A percentile compares a stretch with the other conserved stretches of the same genome.
Conservation (phyloP, 2,329 filamentous ascomycete genomes). For the Xylariaceae sp. region DNA sequence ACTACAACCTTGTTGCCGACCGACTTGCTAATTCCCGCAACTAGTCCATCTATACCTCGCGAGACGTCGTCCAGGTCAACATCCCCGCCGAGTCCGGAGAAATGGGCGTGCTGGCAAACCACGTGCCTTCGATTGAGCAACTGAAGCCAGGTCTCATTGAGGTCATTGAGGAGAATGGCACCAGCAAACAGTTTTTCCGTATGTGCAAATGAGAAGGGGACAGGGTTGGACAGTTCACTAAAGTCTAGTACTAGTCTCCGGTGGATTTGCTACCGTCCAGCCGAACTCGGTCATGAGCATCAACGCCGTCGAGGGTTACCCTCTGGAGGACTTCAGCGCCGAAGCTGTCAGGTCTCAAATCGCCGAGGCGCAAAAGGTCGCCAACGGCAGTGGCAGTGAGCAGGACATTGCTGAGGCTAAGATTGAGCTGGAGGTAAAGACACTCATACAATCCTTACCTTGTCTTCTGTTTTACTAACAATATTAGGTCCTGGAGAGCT, state of each 20-base stretch:
- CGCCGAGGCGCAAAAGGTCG: conserved; percentile 94
- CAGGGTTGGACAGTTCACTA: conserved; percentile 11
- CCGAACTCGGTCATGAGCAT: conserved; percentile 95
- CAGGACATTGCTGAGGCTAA: conserved; percentile 98
- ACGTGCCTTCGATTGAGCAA: conserved; percentile 99
- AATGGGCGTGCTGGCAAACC: conserved; percentile 99
- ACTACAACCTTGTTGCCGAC: conserved; percentile 10
- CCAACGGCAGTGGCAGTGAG: conserved; percentile 88
- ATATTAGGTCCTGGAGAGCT: conserved; percentile 77
- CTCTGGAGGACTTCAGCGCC: conserved; percentile 93
- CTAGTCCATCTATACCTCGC: conserved; percentile 74
- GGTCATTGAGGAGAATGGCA: conserved; percentile 90
- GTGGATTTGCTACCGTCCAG: conserved; percentile 96
- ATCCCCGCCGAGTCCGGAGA: conserved; percentile 97
- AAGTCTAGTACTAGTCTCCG: conserved; percentile 71
- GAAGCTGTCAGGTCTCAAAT: conserved; percentile 91
- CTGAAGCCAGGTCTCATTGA: conserved; percentile 95
- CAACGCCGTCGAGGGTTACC: conserved; percentile 95
- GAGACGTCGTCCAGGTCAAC: conserved; percentile 92
- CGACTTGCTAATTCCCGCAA: conserved; percentile 58
- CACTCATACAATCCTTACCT: conserved; percentile 1
- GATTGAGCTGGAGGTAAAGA: conserved; percentile 91
- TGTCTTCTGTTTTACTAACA: conserved; percentile 45
- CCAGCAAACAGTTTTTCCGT: conserved; percentile 98
- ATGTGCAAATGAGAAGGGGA: conserved; percentile 53